Conservation (phyloP, 352 stramenopile genomes). For the Thalassiosira ordinaria region DNA sequence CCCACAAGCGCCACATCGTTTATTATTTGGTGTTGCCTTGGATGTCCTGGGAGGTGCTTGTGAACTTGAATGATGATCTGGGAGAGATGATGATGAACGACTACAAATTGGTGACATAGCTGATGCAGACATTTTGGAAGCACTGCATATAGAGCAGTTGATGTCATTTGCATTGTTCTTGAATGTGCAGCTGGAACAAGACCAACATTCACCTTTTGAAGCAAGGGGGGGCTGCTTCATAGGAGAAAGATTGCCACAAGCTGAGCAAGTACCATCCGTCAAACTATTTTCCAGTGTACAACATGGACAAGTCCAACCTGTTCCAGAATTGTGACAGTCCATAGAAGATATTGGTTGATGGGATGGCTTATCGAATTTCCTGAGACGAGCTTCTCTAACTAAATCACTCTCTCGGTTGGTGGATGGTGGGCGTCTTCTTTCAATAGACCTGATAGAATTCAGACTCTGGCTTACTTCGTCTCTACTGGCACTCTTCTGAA, state of each 20-base stretch:
- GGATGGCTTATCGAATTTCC: constrained; percentile 32
- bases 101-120: constrained; percentile 1
- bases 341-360: background rate
- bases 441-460: background rate
- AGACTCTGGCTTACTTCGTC: constrained; percentile 1
- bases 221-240: background rate
- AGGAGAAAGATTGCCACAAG: constrained; percentile 14
- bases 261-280: constrained; percentile 15
- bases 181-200: constrained; percentile 39
- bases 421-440: constrained; percentile 22
- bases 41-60: background rate
- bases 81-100: constrained; percentile 17
- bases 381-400: constrained; percentile 48
- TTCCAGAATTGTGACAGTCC: background rate
- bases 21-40: constrained; percentile 26
- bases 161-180: constrained; percentile 22
- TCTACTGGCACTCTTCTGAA: background rate
- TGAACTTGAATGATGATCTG: constrained; percentile 13
- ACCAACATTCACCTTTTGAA: constrained; percentile 5
- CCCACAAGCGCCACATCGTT: constrained; percentile 63
- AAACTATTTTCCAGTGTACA: constrained; percentile 47
- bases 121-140: constrained; percentile 3
- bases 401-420: constrained; percentile 25
- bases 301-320: constrained; percentile 26
- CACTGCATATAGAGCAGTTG: constrained; percentile 22